Base-by-base conservation (phyloP, 2,329 filamentous ascomycete genomes). In the Cylindrodendrum hubeiense region DNA sequence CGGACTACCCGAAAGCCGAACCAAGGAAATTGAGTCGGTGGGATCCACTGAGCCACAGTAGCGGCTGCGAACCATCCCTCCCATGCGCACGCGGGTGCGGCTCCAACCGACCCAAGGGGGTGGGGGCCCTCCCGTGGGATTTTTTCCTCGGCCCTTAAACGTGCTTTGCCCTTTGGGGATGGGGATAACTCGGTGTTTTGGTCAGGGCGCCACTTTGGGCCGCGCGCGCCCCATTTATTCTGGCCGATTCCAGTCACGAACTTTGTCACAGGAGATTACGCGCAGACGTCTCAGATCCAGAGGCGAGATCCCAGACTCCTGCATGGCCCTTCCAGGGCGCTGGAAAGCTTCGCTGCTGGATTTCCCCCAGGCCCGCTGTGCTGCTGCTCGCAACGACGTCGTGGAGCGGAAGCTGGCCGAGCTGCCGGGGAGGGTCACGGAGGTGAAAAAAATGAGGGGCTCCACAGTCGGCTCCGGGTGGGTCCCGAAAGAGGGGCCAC, bases 151-250 rank as follows among this genome's bases (percentile, higher is more conserved):
- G 24, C 56, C 50, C 51, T 49, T 33, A 22, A 55, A 28, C 50
- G 21, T 44, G 26, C 30, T 41, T 58, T 63, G 57, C 55, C 26
- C 55, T 54, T 43, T 34, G 26, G 47, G 33, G 44, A 57, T 59
- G 72, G 72, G 58, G 71, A 74, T 75, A 74, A 63, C 55, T 75
- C 73, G 73, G 73, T 67, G 50, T 71, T 67, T 41, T 28, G n/a
- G 30, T 56, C 34, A 30, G 52, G 54, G 50, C 51, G 54, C 65
- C 60, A 58, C 56, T 59, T 65, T 63, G 49, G 65, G 59, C 57
- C 51, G 41, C 56, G 26, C 57, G 21, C 28, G 52, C 64, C 64
- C 63, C 51, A 59, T 33, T 67, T 60, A 57, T 61, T 64, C 63
- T 55, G 52, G 24, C 44, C 46, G 58, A 56, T 54, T 60, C 43